Evolutionary conservation across 192 early-diverging fungal genomes (phyloP).

Genomic region (Gamsiella multidivaricata): DNA sequence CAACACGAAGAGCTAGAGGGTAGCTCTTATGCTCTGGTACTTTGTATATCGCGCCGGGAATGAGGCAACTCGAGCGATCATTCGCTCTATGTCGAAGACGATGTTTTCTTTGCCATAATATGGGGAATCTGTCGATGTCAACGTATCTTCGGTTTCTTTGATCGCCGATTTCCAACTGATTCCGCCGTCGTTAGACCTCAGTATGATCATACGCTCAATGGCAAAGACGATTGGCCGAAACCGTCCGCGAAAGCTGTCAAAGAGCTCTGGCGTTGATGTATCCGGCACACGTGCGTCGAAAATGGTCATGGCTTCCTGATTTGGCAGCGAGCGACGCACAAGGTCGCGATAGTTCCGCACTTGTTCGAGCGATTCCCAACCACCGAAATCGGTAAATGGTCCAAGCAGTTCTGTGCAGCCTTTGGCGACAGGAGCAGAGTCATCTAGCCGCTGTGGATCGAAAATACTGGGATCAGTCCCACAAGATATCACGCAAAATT

Average conservation of each 20-base stretch:
- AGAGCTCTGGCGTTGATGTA: slow-evolving; percentile 12
- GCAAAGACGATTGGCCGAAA: slow-evolving; percentile 29
- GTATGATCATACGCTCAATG: slow-evolving; percentile 32
- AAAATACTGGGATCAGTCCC: slow-evolving; percentile 34
- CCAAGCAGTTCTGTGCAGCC: slow-evolving; percentile 10
- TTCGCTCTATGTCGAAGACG: slow-evolving; percentile 16
- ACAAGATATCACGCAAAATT: slow-evolving; percentile 20
- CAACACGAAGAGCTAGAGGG: slow-evolving; percentile 17
- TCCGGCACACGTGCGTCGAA: slow-evolving; percentile 21
- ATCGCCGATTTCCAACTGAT: slow-evolving; percentile 19
- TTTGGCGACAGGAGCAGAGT: slow-evolving; percentile 22
- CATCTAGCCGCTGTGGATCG: slow-evolving; percentile 27
- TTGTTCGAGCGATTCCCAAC: slow-evolving; percentile 33
- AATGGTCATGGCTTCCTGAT: slow-evolving; percentile 1
- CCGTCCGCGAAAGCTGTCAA: slow-evolving; percentile 20
- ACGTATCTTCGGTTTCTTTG: slow-evolving; percentile 4
- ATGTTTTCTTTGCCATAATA: slow-evolving; percentile 27
- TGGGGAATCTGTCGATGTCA: slow-evolving; percentile 7
- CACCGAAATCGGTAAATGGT: slow-evolving; percentile 37
- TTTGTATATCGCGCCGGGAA: slow-evolving; percentile 9
- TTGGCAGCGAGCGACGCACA: slow-evolving; percentile 25
- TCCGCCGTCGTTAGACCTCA: neutral
- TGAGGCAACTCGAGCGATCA: neutral
- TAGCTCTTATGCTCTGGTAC: slow-evolving; percentile 14
- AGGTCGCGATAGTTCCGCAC: slow-evolving; percentile 23